A percentile compares a stretch with the other conserved stretches of the same genome.
phyloP scores from a whole-genome alignment of 2,329 filamentous ascomycete species.

The Penicillium brevicompactum region DNA sequence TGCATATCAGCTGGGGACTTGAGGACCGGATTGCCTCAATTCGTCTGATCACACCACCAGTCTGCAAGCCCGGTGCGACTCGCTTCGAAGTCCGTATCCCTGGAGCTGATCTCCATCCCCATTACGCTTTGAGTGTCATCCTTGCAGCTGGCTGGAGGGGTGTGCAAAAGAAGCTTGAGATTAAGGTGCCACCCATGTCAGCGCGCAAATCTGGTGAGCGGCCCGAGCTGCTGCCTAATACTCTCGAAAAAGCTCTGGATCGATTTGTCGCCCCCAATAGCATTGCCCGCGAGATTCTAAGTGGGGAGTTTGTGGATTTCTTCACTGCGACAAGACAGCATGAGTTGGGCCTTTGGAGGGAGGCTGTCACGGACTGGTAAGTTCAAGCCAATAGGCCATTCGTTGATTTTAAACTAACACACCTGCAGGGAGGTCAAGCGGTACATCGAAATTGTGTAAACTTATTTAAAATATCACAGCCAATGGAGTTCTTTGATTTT shows the following conservation, averaged over 20 bases:
- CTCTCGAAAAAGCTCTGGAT: constrained; percentile 76
- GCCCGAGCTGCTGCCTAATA: constrained; percentile 66
- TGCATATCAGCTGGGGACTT: constrained; percentile 93
- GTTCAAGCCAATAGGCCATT: constrained; percentile 38
- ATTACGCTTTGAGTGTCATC: constrained; percentile 81
- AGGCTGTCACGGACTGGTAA: constrained; percentile 93
- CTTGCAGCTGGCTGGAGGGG: constrained; percentile 91
- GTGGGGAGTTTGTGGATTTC: constrained; percentile 92
- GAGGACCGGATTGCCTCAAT: constrained; percentile 92
- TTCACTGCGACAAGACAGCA: constrained; percentile 91
- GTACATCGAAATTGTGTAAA: constrained; percentile 71
- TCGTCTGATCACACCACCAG: constrained; percentile 81
- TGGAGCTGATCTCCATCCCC: constrained; percentile 85
- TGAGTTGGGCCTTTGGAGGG: constrained; percentile 85
- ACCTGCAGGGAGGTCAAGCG: constrained; percentile 67
- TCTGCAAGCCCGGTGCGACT: constrained; percentile 69
- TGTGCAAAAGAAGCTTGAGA: constrained; percentile 84
- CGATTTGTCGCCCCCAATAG: constrained; percentile 75
- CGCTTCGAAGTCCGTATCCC: constrained; percentile 28
- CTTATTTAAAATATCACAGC: not conserved
- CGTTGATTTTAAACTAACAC: constrained; percentile 4
- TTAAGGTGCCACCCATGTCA: constrained; percentile 78
- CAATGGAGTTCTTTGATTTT: not conserved
- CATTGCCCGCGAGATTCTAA: constrained; percentile 86
- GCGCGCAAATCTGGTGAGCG: constrained; percentile 66